Base-by-base conservation (phyloP, 2,329 filamentous ascomycete genomes). In the Botrytis aclada region DNA sequence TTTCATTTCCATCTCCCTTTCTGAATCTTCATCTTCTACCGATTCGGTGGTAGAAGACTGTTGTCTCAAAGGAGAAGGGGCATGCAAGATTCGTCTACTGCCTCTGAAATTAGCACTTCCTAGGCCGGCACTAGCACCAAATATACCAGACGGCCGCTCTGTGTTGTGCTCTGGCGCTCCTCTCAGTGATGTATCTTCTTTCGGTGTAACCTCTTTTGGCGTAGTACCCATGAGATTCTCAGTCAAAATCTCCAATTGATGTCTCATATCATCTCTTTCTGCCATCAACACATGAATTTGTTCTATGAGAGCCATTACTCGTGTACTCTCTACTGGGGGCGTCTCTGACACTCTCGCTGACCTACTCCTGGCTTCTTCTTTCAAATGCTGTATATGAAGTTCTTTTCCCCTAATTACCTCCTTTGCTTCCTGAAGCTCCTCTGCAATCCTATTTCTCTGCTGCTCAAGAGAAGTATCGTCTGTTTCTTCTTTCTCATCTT, bases 191-290 rank as follows among this genome's bases (percentile, higher is more conserved):
- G 4, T 43, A 1, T 43, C 25, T 41, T 32, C 47, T 41, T 56
- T 69, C 14, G 65, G 37, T 5, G 47, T 67, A 39, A 66, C 1
- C 25, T 39, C 25, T 10, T 29, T 67, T 9, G 45, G 64, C 14
- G 45, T 18, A 39, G 41, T 20, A 54, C 58, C 43, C 16, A 71
- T 41, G 39, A 58, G 20, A 32, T 71, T 71, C 18, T 71, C 70
- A 4, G 45, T 71, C 45, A 71, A 39, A 25, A 66, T 66, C 4
- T 66, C 61, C 61, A 71, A 39, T 32, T 71, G 70, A 2, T 71
- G 45, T 34, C 39, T 43, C 7, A 71, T 12, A 34, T 58, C 61
- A 39, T 56, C 37, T 34, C 45, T 39, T 18, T 71, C 47, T 37
- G 37, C 61, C 22, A 66, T 34, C n/a, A 69, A 41, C 6, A 8